These are phyloP conservation scores for Ogataea sp. DNA, from an alignment of 805 yeast genomes.

Conservation along the genomic window DNA sequence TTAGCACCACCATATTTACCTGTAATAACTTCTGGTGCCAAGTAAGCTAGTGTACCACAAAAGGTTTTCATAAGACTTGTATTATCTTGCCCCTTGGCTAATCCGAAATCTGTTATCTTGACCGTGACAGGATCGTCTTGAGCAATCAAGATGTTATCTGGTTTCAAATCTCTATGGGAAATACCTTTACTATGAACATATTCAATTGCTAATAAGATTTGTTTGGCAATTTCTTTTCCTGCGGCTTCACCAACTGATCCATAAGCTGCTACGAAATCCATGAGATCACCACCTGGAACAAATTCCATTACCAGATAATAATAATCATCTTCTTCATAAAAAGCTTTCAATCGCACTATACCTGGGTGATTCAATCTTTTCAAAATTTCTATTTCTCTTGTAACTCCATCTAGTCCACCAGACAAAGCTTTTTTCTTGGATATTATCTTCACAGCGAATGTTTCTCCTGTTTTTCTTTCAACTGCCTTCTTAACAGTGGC, in stretches of 20 bases:
- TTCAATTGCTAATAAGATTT: slow-evolving; percentile 72
- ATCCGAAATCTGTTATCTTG: slow-evolving; percentile 94
- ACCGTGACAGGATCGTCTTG: slow-evolving; percentile 85
- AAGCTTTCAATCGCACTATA: slow-evolving; percentile 74
- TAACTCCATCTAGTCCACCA: slow-evolving; percentile 73
- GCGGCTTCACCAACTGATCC: slow-evolving; percentile 91
- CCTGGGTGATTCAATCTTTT: slow-evolving; percentile 75
- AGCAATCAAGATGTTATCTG: slow-evolving; percentile 88
- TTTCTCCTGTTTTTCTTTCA: slow-evolving; percentile 75
- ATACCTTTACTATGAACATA: slow-evolving; percentile 88
- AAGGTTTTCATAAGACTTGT: slow-evolving; percentile 89
- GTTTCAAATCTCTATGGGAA: slow-evolving; percentile 94
- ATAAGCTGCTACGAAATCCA: slow-evolving; percentile 93
- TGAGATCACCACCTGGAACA: slow-evolving; percentile 93
- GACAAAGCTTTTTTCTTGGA: slow-evolving; percentile 70
- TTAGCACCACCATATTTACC: slow-evolving; percentile 46
- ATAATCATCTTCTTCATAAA: slow-evolving; percentile 73
- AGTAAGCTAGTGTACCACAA: slow-evolving; percentile 94
- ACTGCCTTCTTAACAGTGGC: slow-evolving; percentile 91
- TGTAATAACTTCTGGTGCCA: slow-evolving; percentile 87
- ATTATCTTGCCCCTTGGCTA: slow-evolving; percentile 83
- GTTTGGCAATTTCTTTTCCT: slow-evolving; percentile 77
- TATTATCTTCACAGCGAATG: slow-evolving; percentile 88
- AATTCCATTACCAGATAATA: slow-evolving; percentile 92
- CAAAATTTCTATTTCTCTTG: slow-evolving; percentile 77